These are phyloP conservation scores for Apiotrichum sp. DNA, from an alignment of 1,284 basidiomycete genomes.

Conservation along the genomic window DNA sequence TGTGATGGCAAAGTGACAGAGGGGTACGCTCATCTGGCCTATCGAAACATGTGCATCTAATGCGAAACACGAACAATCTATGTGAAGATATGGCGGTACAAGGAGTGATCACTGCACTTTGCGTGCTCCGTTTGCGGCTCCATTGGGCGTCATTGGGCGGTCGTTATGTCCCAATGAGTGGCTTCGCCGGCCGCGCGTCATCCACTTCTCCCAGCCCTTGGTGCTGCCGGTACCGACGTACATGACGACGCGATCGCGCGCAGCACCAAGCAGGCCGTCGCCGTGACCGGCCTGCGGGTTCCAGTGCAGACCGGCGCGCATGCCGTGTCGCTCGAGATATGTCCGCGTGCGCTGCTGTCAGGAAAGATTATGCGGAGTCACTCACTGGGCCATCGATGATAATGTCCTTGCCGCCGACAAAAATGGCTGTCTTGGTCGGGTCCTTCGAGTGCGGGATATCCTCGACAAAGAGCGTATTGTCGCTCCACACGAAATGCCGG, in stretches of 20 bases:
- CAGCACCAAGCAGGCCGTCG: slow-evolving; percentile 58
- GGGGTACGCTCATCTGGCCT: too few relatives aligned
- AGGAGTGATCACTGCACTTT: too few relatives aligned
- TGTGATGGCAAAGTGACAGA: too few relatives aligned
- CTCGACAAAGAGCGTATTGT: slow-evolving; percentile 82
- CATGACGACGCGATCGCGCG: slow-evolving; percentile 57
- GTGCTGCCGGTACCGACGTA: slow-evolving; percentile 54
- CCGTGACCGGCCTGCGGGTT: slow-evolving; percentile 67
- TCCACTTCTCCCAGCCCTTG: slow-evolving; percentile 30
- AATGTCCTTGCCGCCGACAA: slow-evolving; percentile 71
- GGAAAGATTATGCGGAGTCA: background rate
- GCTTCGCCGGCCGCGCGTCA: slow-evolving; percentile 23
- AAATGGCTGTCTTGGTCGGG: slow-evolving; percentile 54
- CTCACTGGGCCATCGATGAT: slow-evolving; percentile 67
- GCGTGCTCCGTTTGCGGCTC: too few relatives aligned
- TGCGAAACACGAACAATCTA: too few relatives aligned
- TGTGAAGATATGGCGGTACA: too few relatives aligned
- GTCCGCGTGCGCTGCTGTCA: slow-evolving; percentile 58
- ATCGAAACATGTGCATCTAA: too few relatives aligned
- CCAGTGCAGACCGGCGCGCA: slow-evolving; percentile 63
- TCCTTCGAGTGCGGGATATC: slow-evolving; percentile 70
- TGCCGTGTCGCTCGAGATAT: slow-evolving; percentile 65
- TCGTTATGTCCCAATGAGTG: slow-evolving; percentile 26
- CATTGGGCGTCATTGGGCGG: too few relatives aligned
- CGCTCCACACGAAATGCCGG: slow-evolving; percentile 61